Percentiles rank a stretch among this genome's conserved stretches.
phyloP scores from a whole-genome alignment of 108 stramenopile genomes.

The Schizochytrium sp. region DNA sequence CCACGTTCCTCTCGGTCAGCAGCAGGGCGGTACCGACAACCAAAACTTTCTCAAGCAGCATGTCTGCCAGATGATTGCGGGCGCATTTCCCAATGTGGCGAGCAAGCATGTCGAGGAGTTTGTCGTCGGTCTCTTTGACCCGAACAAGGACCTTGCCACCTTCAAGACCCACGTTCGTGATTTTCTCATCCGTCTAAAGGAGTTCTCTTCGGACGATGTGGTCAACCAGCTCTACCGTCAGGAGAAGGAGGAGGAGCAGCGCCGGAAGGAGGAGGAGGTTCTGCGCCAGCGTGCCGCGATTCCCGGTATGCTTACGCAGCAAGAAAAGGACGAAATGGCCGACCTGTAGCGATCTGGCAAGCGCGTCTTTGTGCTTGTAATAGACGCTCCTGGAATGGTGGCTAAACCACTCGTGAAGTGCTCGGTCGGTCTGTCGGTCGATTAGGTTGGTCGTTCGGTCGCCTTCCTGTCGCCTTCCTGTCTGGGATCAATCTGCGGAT shows the following conservation, averaged over 20 bases:
- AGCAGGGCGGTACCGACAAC: conserved; percentile 64
- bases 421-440: too few species aligned
- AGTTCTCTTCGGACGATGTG: conserved; percentile 84
- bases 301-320: conserved; percentile 90
- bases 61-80: conserved; percentile 72
- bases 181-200: conserved; percentile 94
- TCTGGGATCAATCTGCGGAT: too few species aligned
- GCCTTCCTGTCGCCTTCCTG: too few species aligned
- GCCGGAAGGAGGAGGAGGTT: conserved; percentile 53
- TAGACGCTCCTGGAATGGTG: too few species aligned
- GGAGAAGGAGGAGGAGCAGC: conserved; percentile 67
- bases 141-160: conserved; percentile 82
- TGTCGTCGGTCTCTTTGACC: conserved; percentile 91
- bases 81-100: conserved; percentile 88
- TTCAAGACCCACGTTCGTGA: conserved; percentile 97
- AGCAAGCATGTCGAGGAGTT: conserved; percentile 76
- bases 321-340: conserved; percentile 69
- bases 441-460: too few species aligned
- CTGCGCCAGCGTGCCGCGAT: conserved; percentile 75
- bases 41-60: conserved; percentile 78
- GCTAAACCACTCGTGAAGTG: too few species aligned
- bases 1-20: conserved; percentile 82
- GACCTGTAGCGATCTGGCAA: conserved; percentile 36
- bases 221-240: conserved; percentile 84
- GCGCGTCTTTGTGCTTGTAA: too few species aligned